These are phyloP conservation scores for Sequoia sempervirens DNA, from an alignment of 75 land plant genomes.

Conservation along the genomic window DNA sequence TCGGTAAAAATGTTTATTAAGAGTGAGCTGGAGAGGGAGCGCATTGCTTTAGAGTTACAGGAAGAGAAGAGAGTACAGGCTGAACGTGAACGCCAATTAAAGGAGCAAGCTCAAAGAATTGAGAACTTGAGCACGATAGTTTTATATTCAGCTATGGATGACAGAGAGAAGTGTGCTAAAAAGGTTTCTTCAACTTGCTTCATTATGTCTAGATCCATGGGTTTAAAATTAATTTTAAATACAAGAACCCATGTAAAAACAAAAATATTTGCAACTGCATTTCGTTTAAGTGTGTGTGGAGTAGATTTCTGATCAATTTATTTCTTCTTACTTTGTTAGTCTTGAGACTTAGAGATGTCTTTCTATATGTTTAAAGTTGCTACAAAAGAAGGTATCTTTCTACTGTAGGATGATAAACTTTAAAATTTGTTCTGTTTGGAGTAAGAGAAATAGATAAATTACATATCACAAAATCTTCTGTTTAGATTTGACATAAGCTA, in stretches of 20 bases:
- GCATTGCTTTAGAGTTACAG: slow-evolving; percentile 88
- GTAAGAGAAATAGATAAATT: background rate
- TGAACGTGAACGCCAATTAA: slow-evolving; percentile 64
- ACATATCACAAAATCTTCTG: background rate
- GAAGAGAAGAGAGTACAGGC: slow-evolving; percentile 86
- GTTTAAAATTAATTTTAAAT: background rate
- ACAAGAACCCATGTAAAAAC: background rate
- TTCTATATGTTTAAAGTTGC: background rate
- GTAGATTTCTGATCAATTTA: background rate
- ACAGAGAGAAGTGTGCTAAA: slow-evolving; percentile 33
- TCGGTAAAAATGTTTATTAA: slow-evolving; percentile 15
- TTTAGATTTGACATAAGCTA: background rate
- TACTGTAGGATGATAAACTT: background rate
- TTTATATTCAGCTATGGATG: slow-evolving; percentile 74
- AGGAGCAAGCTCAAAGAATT: slow-evolving; percentile 82
- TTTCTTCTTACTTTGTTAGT: background rate
- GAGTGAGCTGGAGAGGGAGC: slow-evolving; percentile 91
- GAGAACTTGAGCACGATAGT: slow-evolving; percentile 90
- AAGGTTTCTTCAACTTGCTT: slow-evolving; percentile 45
- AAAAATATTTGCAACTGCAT: background rate
- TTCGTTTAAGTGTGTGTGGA: background rate
- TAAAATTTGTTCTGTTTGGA: background rate
- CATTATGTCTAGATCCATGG: background rate
- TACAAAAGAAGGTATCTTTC: background rate
- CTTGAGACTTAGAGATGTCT: background rate